Evolutionary conservation across 495 filamentous ascomycete genomes (phyloP).

Genomic region (Delitschia confertaspora): DNA sequence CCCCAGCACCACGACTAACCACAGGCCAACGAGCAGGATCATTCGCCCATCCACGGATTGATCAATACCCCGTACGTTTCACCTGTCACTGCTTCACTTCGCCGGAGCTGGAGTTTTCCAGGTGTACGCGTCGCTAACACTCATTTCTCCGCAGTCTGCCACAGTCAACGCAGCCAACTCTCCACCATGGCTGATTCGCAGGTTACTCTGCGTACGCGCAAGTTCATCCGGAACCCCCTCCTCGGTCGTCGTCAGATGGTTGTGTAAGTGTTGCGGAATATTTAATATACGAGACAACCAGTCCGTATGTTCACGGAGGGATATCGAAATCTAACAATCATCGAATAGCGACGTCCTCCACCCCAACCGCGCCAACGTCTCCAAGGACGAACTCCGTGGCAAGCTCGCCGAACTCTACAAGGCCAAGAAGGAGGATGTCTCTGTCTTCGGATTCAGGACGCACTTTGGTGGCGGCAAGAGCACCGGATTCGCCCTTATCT

Average conservation of each 20-base stretch:
- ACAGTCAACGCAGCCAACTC: slow-evolving; percentile 6
- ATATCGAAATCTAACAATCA: slow-evolving; percentile 20
- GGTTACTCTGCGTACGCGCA: slow-evolving; percentile 98
- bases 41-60: neutral
- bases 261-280: slow-evolving; percentile 67
- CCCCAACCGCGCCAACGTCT: slow-evolving; percentile 94
- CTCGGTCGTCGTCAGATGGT: slow-evolving; percentile 99
- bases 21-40: slow-evolving; percentile 16
- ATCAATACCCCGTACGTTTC: neutral
- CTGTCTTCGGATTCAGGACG: slow-evolving; percentile 95
- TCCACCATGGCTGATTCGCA: slow-evolving; percentile 78
- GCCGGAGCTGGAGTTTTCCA: no score
- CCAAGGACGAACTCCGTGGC: slow-evolving; percentile 92
- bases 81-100: neutral
- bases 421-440: slow-evolving; percentile 89
- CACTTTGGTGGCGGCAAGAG: slow-evolving; percentile 99
- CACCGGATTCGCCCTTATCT: slow-evolving; percentile 96
- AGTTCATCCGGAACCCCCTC: slow-evolving; percentile 99
- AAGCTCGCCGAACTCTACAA: slow-evolving; percentile 97
- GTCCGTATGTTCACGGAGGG: neutral
- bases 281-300: neutral
- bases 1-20: slow-evolving; percentile 6
- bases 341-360: slow-evolving; percentile 89
- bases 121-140: neutral
- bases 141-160: slow-evolving; percentile 1